phyloP scores from a whole-genome alignment of 768 basidiomycete genomes.

The Phanerodontia chrysosporium region DNA sequence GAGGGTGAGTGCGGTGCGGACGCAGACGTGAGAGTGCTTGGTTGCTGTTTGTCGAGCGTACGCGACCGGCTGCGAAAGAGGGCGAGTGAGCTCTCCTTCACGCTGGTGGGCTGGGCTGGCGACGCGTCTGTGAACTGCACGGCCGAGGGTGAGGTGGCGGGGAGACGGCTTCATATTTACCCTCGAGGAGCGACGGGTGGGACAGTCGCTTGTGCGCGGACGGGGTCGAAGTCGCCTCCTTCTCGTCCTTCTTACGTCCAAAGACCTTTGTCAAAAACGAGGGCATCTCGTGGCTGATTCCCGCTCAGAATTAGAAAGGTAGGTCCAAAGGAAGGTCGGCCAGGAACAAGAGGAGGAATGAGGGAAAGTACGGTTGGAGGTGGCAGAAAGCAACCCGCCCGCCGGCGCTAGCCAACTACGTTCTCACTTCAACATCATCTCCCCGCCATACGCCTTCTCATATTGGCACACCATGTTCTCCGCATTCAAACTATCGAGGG shows the following conservation, averaged over 20 bases:
- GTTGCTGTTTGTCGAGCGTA: constrained; percentile 6
- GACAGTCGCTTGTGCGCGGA: constrained; percentile 27
- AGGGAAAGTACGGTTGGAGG: not conserved
- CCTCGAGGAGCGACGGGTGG: constrained; percentile 55
- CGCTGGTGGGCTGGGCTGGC: constrained; percentile 24
- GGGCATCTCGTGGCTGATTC: constrained; percentile 35
- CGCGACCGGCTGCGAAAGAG: constrained; percentile 48
- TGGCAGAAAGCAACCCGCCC: constrained; percentile 10
- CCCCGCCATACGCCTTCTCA: not conserved
- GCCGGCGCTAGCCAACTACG: constrained; percentile 1
- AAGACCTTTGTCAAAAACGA: constrained; percentile 78
- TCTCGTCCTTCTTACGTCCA: constrained; percentile 67
- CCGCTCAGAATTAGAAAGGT: constrained; percentile 4
- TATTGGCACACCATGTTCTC: constrained; percentile 33
- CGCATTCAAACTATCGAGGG: constrained; percentile 33
- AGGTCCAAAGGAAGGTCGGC: constrained; percentile 10
- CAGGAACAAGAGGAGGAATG: constrained; percentile 6
- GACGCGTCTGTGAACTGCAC: constrained; percentile 26
- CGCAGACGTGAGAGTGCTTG: constrained; percentile 29
- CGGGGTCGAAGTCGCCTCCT: constrained; percentile 30
- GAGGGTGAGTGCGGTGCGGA: constrained; percentile 57
- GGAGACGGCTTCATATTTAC: constrained; percentile 70
- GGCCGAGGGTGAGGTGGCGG: constrained; percentile 37
- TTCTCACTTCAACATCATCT: not conserved
- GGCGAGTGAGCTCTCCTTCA: constrained; percentile 40